These are phyloP conservation scores for Pleurotus tuber-regium DNA, from an alignment of 768 basidiomycete genomes.

Conservation along the genomic window DNA sequence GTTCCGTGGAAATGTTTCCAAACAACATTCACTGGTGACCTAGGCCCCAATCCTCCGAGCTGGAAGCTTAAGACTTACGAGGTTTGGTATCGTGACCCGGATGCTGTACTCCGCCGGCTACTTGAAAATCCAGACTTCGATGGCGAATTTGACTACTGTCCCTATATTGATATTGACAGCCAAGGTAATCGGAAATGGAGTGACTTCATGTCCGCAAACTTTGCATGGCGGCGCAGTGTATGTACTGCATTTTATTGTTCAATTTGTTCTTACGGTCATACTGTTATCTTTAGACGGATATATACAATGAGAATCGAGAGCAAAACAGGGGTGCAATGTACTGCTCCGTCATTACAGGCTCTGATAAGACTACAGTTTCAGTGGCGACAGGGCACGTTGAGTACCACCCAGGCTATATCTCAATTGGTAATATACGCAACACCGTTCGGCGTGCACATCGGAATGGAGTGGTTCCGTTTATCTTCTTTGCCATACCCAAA, in stretches of 20 bases:
- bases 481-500: slow-evolving; percentile 28
- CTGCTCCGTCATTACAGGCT: slow-evolving; percentile 32
- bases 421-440: slow-evolving; percentile 31
- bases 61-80: slow-evolving; percentile 31
- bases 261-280: background rate
- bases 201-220: slow-evolving; percentile 41
- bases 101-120: slow-evolving; percentile 21
- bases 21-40: slow-evolving; percentile 17
- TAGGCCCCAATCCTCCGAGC: slow-evolving; percentile 18
- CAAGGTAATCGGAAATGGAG: slow-evolving; percentile 22
- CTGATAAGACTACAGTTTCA: slow-evolving; percentile 36
- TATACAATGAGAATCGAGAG: slow-evolving; percentile 14
- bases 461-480: slow-evolving; percentile 25
- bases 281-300: slow-evolving; percentile 11
- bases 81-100: slow-evolving; percentile 32
- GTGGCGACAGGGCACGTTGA: slow-evolving; percentile 35
- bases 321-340: slow-evolving; percentile 26
- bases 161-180: slow-evolving; percentile 23
- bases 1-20: slow-evolving; percentile 25
- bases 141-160: slow-evolving; percentile 28
- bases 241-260: slow-evolving; percentile 7
- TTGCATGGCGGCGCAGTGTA: slow-evolving; percentile 37
- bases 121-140: slow-evolving; percentile 34
- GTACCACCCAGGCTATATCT: slow-evolving; percentile 33
- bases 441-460: slow-evolving; percentile 27